Conservation (phyloP, 75 land plant genomes). For the Selaginella tamariscina region DNA sequence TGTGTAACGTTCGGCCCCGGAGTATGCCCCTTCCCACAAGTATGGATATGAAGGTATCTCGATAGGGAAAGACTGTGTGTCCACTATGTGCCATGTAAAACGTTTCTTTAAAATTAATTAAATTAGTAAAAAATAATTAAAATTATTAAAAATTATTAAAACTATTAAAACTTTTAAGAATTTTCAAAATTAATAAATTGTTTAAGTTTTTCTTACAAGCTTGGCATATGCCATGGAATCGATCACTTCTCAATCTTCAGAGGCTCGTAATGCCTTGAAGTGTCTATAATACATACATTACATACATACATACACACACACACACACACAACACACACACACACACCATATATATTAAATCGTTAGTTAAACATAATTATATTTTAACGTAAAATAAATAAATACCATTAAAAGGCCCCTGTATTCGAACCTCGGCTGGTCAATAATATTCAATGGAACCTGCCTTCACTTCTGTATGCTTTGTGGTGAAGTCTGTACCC, state of each 20-base stretch:
- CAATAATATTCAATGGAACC: slow-evolving; percentile 51
- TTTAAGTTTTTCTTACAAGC: too few relatives aligned
- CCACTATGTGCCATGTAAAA: slow-evolving; percentile 98
- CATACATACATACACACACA: background rate
- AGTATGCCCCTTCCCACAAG: slow-evolving; percentile 78
- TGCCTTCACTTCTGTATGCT: slow-evolving; percentile 37
- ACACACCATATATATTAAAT: background rate
- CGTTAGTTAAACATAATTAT: background rate
- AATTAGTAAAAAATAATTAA: background rate
- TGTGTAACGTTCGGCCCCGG: slow-evolving; percentile 15
- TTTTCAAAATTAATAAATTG: too few relatives aligned
- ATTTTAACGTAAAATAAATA: too few relatives aligned
- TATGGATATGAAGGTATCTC: slow-evolving; percentile 82
- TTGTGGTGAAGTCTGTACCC: slow-evolving; percentile 42
- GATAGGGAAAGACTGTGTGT: slow-evolving; percentile 80
- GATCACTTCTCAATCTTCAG: background rate
- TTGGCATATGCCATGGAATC: slow-evolving; percentile 19
- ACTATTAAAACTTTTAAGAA: background rate
- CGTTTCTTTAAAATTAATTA: too few relatives aligned
- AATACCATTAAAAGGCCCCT: slow-evolving; percentile 81
- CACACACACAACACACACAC: background rate
- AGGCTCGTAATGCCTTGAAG: slow-evolving; percentile 5
- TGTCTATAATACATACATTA: slow-evolving; percentile 14
- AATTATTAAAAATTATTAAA: background rate
- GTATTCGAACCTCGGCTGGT: slow-evolving; percentile 63